These are phyloP conservation scores for Ascochyta viciae-villosae DNA, from an alignment of 2,329 filamentous ascomycete genomes.

Conservation along the genomic window DNA sequence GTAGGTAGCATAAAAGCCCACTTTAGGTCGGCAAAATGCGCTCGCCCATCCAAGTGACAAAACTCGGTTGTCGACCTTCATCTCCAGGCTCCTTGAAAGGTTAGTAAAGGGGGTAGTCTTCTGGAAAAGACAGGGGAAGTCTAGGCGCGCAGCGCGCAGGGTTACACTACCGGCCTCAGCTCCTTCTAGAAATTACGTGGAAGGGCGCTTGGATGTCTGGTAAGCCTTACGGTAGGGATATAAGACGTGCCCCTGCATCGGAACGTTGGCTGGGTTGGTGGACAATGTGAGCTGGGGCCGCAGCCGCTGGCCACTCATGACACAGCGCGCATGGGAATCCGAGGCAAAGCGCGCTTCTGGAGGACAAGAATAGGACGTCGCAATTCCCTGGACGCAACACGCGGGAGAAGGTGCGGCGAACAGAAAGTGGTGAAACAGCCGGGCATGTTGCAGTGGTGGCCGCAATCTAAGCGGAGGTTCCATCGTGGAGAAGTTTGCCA, in stretches of 20 bases:
- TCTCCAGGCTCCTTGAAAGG: constrained; percentile 25
- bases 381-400: constrained; percentile 27
- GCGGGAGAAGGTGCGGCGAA: constrained; percentile 24
- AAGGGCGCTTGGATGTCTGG: constrained; percentile 41
- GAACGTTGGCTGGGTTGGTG: constrained; percentile 34
- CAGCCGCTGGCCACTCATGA: constrained; percentile 41
- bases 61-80: constrained; percentile 22
- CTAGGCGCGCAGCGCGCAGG: constrained; percentile 34
- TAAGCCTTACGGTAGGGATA: constrained; percentile 38
- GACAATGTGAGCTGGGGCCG: constrained; percentile 36
- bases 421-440: constrained; percentile 43
- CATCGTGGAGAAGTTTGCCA: background rate
- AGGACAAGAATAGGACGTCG: constrained; percentile 41
- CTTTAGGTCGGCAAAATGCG: constrained; percentile 7
- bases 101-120: constrained; percentile 47
- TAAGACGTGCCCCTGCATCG: constrained; percentile 38
- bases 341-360: constrained; percentile 37
- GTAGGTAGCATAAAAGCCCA: constrained; percentile 8
- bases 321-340: constrained; percentile 35
- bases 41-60: constrained; percentile 24
- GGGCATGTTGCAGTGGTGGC: constrained; percentile 35
- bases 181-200: constrained; percentile 48
- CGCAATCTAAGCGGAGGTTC: constrained; percentile 32
- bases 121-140: constrained; percentile 45
- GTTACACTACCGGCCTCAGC: constrained; percentile 29